Conservation (phyloP, 371 early-diverging fungal genomes). For the Mucor lusitanicus region DNA sequence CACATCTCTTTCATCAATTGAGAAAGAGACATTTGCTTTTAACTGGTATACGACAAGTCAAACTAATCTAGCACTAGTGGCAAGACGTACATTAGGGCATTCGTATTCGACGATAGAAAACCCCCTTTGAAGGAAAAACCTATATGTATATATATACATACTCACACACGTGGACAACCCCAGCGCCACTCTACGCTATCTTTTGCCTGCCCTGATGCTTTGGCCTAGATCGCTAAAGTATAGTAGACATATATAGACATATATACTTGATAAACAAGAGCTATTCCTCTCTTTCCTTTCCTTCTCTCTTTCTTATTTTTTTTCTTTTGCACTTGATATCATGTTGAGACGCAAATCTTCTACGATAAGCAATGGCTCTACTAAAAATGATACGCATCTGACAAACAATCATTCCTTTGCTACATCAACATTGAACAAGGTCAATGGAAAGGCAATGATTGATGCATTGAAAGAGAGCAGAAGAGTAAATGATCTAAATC, state of each 20-base stretch:
- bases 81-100: neutral
- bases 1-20: neutral
- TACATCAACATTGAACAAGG: slow-evolving; percentile 11
- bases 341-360: slow-evolving; percentile 30
- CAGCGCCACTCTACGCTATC: slow-evolving; percentile 8
- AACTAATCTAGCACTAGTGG: neutral
- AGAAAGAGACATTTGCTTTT: neutral
- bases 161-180: slow-evolving; percentile 8
- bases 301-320: slow-evolving; percentile 7
- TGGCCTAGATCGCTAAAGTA: slow-evolving; percentile 10
- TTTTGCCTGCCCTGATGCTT: neutral
- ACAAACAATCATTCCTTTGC: neutral
- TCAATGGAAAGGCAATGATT: slow-evolving; percentile 20
- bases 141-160: neutral
- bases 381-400: slow-evolving; percentile 3
- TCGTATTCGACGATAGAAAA: neutral
- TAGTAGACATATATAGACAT: neutral
- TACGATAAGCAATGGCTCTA: slow-evolving; percentile 10
- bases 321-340: neutral
- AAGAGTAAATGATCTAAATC: slow-evolving; percentile 7
- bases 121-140: neutral
- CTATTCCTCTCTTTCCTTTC: neutral
- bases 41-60: neutral
- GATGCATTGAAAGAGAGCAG: slow-evolving; percentile 23
- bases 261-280: neutral